Base-by-base conservation (phyloP, 2,329 filamentous ascomycete species). In the Dactylella cylindrospora region DNA sequence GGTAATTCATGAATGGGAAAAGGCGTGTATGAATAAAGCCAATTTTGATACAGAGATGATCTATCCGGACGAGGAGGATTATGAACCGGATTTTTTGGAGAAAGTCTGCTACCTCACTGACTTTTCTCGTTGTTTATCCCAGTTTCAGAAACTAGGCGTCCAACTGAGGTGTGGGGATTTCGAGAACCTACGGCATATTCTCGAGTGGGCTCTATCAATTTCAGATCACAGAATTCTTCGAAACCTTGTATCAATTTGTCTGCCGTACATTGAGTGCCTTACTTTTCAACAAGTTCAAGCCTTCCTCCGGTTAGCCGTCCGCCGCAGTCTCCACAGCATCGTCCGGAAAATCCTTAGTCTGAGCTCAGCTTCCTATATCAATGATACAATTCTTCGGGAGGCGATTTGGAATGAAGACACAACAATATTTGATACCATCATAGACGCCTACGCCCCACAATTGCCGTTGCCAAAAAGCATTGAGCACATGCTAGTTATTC, bases 1-100 rank as follows among this genome's bases (percentile, higher is more conserved):
- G 19, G 19, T 4, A 2, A 44, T 44, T 6, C n/a, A 2, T 5
- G 25, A 17, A 29, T 44, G 40, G 40, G 25, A 44, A 1, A 31
- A 26, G 13, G n/a, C 23, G 12, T 44, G 40, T 12, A 44, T 44
- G 26, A n/a, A n/a, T n/a, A n/a, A n/a, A n/a, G n/a, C n/a, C n/a
- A n/a, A n/a, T n/a, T n/a, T n/a, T n/a, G n/a, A n/a, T n/a, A n/a
- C n/a, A n/a, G n/a, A n/a, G n/a, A n/a, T n/a, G 40, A 31, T 9
- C 2, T 41, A n/a, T 13, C 20, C 23, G 9, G 2, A 26, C 15
- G 38, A n/a, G 8, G 20, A 26, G n/a, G 10, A 10, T 10, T 19
- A 40, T n/a, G n/a, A n/a, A n/a, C n/a, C n/a, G n/a, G n/a, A n/a
- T n/a, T n/a, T n/a, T n/a, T n/a, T n/a, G n/a, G n/a, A n/a, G n/a